These are phyloP conservation scores for Lactifluus echinatus DNA, from an alignment of 768 basidiomycete genomes.

Conservation along the genomic window DNA sequence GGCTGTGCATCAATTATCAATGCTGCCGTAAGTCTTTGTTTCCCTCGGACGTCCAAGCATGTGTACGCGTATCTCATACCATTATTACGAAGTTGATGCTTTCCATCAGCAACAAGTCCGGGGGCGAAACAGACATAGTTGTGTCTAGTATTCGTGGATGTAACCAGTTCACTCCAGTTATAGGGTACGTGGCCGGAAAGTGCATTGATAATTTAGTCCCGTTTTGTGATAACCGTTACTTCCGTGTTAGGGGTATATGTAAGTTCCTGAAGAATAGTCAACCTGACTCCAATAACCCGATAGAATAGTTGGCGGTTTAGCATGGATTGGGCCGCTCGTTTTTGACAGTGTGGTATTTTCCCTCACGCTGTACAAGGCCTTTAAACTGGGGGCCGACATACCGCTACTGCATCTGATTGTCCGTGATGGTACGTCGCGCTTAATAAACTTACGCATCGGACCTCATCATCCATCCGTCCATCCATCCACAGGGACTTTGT, in stretches of 20 bases:
- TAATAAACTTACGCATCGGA: neutral
- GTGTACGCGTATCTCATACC: too few species aligned
- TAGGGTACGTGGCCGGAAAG: neutral
- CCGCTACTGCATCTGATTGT: slow-evolving; percentile 6
- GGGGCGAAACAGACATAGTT: neutral
- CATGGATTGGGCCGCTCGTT: slow-evolving; percentile 5
- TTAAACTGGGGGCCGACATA: neutral
- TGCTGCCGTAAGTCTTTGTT: too few species aligned
- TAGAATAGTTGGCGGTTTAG: neutral
- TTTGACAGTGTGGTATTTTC: too few species aligned
- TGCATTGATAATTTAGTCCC: too few species aligned
- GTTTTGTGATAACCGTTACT: too few species aligned
- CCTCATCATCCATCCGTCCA: neutral
- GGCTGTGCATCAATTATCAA: too few species aligned
- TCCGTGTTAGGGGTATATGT: slow-evolving; percentile 1
- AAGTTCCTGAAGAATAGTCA: neutral
- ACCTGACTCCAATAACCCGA: neutral
- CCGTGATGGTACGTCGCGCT: too few species aligned
- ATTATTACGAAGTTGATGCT: neutral
- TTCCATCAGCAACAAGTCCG: neutral
- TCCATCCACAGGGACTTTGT: slow-evolving; percentile 12
- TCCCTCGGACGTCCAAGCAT: too few species aligned
- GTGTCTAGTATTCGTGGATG: slow-evolving; percentile 1
- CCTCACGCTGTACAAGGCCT: too few species aligned
- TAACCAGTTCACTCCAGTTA: neutral